These are phyloP conservation scores for Termitomyces sp. DNA, from an alignment of 768 basidiomycete species.

Conservation along the genomic window DNA sequence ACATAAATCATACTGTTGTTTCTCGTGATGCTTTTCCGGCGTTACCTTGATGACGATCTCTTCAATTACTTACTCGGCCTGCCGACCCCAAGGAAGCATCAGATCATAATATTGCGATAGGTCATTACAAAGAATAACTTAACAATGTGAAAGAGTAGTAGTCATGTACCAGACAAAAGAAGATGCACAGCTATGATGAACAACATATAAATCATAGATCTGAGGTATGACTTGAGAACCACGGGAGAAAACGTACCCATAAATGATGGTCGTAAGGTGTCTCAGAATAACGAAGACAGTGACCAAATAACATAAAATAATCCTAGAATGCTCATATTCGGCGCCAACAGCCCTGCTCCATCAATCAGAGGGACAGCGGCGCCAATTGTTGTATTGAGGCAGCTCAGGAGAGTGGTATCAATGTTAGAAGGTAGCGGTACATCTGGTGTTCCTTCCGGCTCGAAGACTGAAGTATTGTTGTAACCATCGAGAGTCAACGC, in stretches of 20 bases:
- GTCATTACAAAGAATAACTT: not conserved
- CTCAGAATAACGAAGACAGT: slow-evolving; percentile 5
- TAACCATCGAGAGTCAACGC: slow-evolving; percentile 60
- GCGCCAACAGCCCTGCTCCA: slow-evolving; percentile 18
- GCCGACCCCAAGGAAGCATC: not conserved
- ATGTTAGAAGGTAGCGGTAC: slow-evolving; percentile 47
- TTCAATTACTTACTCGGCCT: too few species aligned
- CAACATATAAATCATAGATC: not conserved
- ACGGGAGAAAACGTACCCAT: not conserved
- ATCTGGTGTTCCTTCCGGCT: slow-evolving; percentile 33
- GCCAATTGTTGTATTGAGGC: slow-evolving; percentile 61
- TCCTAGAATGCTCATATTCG: slow-evolving; percentile 17
- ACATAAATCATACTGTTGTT: not conserved
- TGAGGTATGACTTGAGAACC: not conserved
- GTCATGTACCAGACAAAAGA: not conserved
- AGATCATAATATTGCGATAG: not conserved
- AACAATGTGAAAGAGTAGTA: not conserved
- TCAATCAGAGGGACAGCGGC: slow-evolving; percentile 50
- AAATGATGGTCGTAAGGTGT: not conserved
- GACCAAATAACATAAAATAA: slow-evolving; percentile 18
- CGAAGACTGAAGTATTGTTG: slow-evolving; percentile 52
- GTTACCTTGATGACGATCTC: not conserved
- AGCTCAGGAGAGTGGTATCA: slow-evolving; percentile 44
- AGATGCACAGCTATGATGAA: not conserved
- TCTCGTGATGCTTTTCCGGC: not conserved